Evolutionary conservation across 768 basidiomycete species (phyloP), one percentile per base, ranked within the genome.

Genomic region (Pholiota molesta): DNA sequence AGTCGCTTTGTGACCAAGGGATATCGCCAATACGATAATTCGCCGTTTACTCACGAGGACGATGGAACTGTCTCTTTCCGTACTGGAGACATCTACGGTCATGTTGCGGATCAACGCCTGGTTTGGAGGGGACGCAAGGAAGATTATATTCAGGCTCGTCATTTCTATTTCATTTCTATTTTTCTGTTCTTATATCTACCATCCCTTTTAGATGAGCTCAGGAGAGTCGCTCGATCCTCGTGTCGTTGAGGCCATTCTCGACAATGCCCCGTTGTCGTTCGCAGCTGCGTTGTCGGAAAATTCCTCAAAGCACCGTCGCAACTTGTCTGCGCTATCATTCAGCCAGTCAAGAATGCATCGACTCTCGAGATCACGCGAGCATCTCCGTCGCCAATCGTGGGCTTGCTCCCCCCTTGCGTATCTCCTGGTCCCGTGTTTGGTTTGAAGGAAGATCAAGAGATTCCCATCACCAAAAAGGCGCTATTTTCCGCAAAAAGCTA

Each of bases 181-280:
- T 26, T 9, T 47, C 26, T 51, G 4, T 44, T 35, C 60, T 64
- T 16, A 63, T 23, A 17, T 57, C 26, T 1, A 26, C 28, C 42
- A 17, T 44, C 19, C 16, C 42, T 17, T 8, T 1, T 47, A 77
- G 76, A 68, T 77, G 71, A 65, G 61, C 42, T 74, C 73, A 10
- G 74, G 75, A 37, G 76, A 77, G 55, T 71, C 67, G 29, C 68
- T 77, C 26, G 76, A 77, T 66, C 76, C 74, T 10, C 73, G 75
- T 14, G 63, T 65, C 6, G 62, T 77, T 6, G 76, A 77, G 62
- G 69, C 65, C 9, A 64, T 68, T 5, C 60, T 77, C 17, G 62
- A 73, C 47, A 61, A 26, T 73, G 64, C 44, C 68, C 72, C 5
- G 63, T 64, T 1, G 66, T 76, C 40, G 57, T 58, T 1, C 70